phyloP scores from a whole-genome alignment of 179 eudicot genomes.

The Spinacia oleracea region DNA sequence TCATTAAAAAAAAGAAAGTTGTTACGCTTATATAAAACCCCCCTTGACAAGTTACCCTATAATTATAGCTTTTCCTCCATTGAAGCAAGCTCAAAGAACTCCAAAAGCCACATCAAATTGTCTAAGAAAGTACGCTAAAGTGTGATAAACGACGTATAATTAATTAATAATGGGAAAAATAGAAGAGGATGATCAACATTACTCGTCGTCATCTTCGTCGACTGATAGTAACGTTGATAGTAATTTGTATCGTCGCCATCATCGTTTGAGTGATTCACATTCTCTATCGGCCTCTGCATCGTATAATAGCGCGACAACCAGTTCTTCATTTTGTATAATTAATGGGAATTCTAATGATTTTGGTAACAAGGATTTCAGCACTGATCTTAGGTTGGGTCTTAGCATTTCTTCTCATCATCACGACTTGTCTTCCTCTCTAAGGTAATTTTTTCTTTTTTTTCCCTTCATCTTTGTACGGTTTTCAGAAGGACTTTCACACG shows the following conservation, averaged over 20 bases:
- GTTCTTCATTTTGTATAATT: neutral
- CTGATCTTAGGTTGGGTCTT: constrained; percentile 32
- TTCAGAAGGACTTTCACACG: no score
- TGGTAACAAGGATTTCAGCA: constrained; percentile 27
- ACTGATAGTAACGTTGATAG: constrained; percentile 16
- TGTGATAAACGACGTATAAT: no score
- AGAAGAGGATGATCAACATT: neutral
- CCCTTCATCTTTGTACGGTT: neutral
- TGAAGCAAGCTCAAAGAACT: neutral
- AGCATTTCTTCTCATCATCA: constrained; percentile 22
- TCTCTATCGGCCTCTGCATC: neutral
- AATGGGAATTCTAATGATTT: neutral
- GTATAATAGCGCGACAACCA: neutral
- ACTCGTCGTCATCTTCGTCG: constrained; percentile 27
- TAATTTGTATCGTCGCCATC: neutral
- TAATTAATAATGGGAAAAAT: neutral
- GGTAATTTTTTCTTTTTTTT: constrained; percentile 10
- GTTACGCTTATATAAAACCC: constrained; percentile 7
- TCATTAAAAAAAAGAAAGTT: constrained; percentile 12
- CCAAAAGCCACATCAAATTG: neutral
- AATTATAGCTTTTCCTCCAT: neutral
- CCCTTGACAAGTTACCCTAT: constrained; percentile 10
- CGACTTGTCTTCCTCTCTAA: constrained; percentile 23
- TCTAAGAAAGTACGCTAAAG: neutral
- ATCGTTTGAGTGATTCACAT: neutral